phyloP scores from a whole-genome alignment of 345 rosid genomes.

The Dimocarpus longan region DNA sequence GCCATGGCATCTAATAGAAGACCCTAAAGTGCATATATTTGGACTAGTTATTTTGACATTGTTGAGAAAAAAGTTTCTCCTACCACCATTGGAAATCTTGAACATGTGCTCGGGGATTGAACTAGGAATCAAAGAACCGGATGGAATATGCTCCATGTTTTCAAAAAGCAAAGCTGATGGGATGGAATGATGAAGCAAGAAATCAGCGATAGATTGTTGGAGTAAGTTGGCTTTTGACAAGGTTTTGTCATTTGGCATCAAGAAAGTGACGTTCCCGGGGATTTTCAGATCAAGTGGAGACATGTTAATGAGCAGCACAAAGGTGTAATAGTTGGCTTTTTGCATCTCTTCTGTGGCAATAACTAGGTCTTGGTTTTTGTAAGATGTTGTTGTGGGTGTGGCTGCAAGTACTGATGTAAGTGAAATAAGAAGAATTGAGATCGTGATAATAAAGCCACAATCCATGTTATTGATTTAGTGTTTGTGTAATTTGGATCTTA shows the following conservation, averaged over 20 bases:
- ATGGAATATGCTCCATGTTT: conserved; percentile 57
- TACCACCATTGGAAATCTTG: conserved; percentile 50
- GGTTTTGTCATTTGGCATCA: conserved; percentile 70
- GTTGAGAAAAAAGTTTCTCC: conserved; percentile 53
- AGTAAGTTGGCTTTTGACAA: conserved; percentile 41
- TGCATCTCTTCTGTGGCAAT: conserved; percentile 72
- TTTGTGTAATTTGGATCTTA: neutral
- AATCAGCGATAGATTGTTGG: conserved; percentile 38
- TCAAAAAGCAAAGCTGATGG: conserved; percentile 73
- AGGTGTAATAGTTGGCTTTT: conserved; percentile 68
- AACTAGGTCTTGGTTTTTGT: conserved; percentile 37
- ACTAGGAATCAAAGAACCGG: conserved; percentile 60
- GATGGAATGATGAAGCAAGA: conserved; percentile 74
- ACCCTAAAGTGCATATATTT: conserved; percentile 55
- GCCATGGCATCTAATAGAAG: conserved; percentile 81
- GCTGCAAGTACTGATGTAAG: conserved; percentile 21
- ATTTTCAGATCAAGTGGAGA: conserved; percentile 30
- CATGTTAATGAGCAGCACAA: conserved; percentile 75
- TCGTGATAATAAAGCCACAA: conserved; percentile 17
- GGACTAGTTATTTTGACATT: conserved; percentile 62
- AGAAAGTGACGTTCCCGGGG: conserved; percentile 57
- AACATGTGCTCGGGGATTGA: conserved; percentile 51
- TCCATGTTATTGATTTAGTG: neutral
- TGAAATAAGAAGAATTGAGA: conserved; percentile 15
- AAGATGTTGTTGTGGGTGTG: conserved; percentile 16